These are phyloP conservation scores for Bruguiera gymnorhiza DNA, from an alignment of 345 rosid species.

Conservation along the genomic window DNA sequence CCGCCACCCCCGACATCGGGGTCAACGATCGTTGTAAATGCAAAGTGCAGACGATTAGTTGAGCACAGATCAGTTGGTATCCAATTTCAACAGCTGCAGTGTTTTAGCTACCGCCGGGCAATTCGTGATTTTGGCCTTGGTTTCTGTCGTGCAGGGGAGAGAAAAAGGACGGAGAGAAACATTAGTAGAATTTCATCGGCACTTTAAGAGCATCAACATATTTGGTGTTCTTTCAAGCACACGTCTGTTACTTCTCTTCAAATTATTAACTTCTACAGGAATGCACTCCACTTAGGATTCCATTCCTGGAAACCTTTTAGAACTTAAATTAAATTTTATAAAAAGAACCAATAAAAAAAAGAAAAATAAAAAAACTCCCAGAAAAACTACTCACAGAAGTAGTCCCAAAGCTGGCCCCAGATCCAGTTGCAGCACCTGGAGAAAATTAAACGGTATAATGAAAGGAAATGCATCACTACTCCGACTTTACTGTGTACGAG, in stretches of 20 bases:
- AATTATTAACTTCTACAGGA: background rate
- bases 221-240: background rate
- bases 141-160: slow-evolving; percentile 48
- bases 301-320: background rate
- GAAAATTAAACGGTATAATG: background rate
- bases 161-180: slow-evolving; percentile 2
- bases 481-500: background rate
- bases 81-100: slow-evolving; percentile 8
- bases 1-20: no score
- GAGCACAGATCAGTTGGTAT: background rate
- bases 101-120: slow-evolving; percentile 52
- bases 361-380: background rate
- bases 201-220: background rate
- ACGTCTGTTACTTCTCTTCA: background rate
- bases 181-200: slow-evolving; percentile 3
- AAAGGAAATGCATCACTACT: background rate
- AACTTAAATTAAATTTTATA: background rate
- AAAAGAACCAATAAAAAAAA: background rate
- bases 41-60: background rate
- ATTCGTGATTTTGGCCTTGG: slow-evolving; percentile 77
- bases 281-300: background rate
- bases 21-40: background rate
- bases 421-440: slow-evolving; percentile 59
- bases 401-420: slow-evolving; percentile 86
- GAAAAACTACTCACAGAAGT: slow-evolving; percentile 53